Evolutionary conservation across 2,329 filamentous ascomycete species (phyloP).

Genomic region (Hymenoscyphus repandus): DNA sequence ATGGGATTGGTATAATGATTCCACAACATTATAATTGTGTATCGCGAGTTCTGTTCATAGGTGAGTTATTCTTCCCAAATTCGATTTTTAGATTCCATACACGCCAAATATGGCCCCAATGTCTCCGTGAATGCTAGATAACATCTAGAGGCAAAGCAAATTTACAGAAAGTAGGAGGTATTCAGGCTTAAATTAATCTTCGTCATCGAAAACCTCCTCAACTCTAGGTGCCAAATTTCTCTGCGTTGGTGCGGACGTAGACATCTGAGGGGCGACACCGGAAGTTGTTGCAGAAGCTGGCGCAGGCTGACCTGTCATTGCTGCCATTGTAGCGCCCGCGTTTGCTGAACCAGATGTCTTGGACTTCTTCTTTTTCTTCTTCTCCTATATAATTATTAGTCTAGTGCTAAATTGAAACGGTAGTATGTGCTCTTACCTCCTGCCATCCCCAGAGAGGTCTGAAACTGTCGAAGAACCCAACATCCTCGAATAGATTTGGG

Average conservation of each 20-base stretch:
- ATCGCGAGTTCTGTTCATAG: no score
- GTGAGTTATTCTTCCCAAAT: no score
- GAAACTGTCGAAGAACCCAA: conserved; percentile 97
- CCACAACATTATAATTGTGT: no score
- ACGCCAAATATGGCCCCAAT: no score
- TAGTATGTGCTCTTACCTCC: conserved; percentile 74
- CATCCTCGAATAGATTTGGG: conserved; percentile 96
- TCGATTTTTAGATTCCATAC: no score
- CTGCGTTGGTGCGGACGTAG: conserved; percentile 32
- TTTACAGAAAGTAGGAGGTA: no score
- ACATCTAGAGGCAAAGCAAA: no score
- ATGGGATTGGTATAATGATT: no score
- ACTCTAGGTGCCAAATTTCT: conserved; percentile 39
- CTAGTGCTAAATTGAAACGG: no score
- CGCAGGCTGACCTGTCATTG: conserved; percentile 31
- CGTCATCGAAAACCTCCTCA: conserved; percentile 38
- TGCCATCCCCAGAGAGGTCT: conserved; percentile 97
- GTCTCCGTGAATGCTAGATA: no score
- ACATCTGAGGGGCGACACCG: conserved; percentile 34
- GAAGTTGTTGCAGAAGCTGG: conserved; percentile 33
- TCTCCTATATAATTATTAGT: conserved; percentile 23
- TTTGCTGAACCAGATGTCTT: conserved; percentile 29
- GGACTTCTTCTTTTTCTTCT: conserved; percentile 34
- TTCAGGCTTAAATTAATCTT: conserved; percentile 20
- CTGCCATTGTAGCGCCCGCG: conserved; percentile 24